These are phyloP conservation scores for Rossbeevera mucosa DNA, from an alignment of 768 basidiomycete species.

Conservation along the genomic window DNA sequence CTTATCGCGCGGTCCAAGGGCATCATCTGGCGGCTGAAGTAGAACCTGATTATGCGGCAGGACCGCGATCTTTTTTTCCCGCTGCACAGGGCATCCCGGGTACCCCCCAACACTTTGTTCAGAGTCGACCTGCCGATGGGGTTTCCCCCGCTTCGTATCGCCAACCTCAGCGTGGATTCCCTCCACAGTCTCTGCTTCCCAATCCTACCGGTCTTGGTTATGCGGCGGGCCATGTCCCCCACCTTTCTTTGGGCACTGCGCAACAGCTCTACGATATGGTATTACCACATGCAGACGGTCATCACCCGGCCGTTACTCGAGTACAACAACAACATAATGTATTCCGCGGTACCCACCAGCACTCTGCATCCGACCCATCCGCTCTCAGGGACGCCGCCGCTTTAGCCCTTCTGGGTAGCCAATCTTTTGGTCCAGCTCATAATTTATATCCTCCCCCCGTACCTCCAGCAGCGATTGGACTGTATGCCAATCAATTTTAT, in stretches of 20 bases:
- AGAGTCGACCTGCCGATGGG: conserved; percentile 48
- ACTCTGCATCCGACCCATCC: conserved; percentile 80
- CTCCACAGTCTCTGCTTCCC: conserved; percentile 52
- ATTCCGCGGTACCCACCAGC: conserved; percentile 73
- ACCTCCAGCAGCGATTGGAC: conserved; percentile 45
- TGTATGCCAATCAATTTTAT: conserved; percentile 73
- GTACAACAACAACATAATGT: conserved; percentile 76
- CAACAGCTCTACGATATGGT: conserved; percentile 83
- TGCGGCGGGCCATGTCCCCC: conserved; percentile 52
- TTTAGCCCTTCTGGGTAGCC: conserved; percentile 58
- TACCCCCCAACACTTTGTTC: conserved; percentile 43
- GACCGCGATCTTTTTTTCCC: conserved; percentile 53
- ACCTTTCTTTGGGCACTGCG: conserved; percentile 66
- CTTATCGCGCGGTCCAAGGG: conserved; percentile 43
- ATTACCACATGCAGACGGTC: conserved; percentile 46
- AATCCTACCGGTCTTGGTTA: conserved; percentile 54
- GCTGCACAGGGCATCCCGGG: conserved; percentile 39
- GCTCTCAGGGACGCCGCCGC: conserved; percentile 66
- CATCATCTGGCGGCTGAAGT: conserved; percentile 14
- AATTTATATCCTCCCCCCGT: conserved; percentile 49
- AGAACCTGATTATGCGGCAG: conserved; percentile 52
- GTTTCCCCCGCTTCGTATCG: conserved; percentile 52
- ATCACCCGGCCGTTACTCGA: conserved; percentile 63
- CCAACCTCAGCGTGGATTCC: conserved; percentile 53
- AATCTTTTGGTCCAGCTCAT: conserved; percentile 46